These are phyloP conservation scores for Aureobasidium subglaciale DNA, from an alignment of 2,329 filamentous ascomycete genomes.

Conservation along the genomic window DNA sequence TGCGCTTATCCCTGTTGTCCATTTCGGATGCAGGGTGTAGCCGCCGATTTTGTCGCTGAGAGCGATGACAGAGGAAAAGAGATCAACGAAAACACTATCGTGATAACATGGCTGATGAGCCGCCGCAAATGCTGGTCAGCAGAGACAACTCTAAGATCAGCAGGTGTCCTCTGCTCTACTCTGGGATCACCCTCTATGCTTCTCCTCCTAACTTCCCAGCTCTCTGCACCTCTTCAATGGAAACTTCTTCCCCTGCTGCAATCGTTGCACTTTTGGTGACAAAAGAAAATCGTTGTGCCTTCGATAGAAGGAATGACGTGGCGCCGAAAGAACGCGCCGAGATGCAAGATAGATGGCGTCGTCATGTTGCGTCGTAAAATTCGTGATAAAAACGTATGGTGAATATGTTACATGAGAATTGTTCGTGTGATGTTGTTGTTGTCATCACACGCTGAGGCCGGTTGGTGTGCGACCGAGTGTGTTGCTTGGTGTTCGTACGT, in stretches of 20 bases:
- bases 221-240: conserved; percentile 1
- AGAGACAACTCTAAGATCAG: conserved; percentile 1
- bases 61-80: not conserved
- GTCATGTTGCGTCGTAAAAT: conserved; percentile 9
- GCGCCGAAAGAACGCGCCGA: not conserved
- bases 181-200: not conserved
- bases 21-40: not conserved
- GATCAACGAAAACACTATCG: not conserved
- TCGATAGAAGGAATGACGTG: conserved; percentile 1
- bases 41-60: conserved; percentile 2
- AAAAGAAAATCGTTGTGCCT: conserved; percentile 13
- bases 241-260: conserved; percentile 1
- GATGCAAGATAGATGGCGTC: conserved; percentile 12
- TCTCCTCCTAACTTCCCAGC: not conserved
- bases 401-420: conserved; percentile 11
- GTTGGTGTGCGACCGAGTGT: conserved; percentile 9
- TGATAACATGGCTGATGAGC: not conserved
- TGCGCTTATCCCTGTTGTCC: conserved; percentile 13
- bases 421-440: not conserved
- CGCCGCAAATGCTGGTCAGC: not conserved
- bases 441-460: conserved; percentile 5
- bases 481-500: conserved; percentile 19
- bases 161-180: not conserved
- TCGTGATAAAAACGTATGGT: conserved; percentile 13
- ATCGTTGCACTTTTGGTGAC: not conserved